Conservation (phyloP, 2,329 filamentous ascomycete genomes). For the Pseudogymnoascus sp. region DNA sequence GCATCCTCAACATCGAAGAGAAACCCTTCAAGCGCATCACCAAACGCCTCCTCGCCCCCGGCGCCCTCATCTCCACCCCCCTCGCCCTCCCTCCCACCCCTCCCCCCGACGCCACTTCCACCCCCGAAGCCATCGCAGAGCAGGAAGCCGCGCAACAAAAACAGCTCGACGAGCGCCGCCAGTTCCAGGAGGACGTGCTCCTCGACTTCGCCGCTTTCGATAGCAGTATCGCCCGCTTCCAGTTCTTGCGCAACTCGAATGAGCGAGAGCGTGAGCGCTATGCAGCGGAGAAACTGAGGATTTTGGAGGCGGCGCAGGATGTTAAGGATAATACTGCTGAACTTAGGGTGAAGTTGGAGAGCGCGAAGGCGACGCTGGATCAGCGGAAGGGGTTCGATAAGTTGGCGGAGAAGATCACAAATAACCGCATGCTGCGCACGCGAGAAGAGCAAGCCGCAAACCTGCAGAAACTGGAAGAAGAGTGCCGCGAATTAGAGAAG, state of each 20-base stretch:
- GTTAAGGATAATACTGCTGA: conserved; percentile 68
- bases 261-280: conserved; percentile 77
- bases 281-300: conserved; percentile 68
- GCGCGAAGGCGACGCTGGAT: conserved; percentile 65
- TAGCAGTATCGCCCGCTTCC: conserved; percentile 76
- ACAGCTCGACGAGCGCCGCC: conserved; percentile 47
- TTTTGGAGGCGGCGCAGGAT: conserved; percentile 66
- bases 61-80: conserved; percentile 51
- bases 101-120: conserved; percentile 46
- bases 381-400: conserved; percentile 82
- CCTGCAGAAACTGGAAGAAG: conserved; percentile 73
- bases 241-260: conserved; percentile 80
- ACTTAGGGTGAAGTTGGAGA: conserved; percentile 67
- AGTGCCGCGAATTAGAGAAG: conserved; percentile 78
- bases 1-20: conserved; percentile 84
- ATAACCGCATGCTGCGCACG: conserved; percentile 68
- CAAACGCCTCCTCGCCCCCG: conserved; percentile 65
- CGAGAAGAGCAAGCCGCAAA: conserved; percentile 76
- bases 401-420: conserved; percentile 77
- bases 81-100: conserved; percentile 55
- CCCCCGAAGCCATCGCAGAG: conserved; percentile 35
- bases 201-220: conserved; percentile 87
- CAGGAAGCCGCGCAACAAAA: conserved; percentile 40
- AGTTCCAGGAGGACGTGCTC: conserved; percentile 73
- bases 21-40: conserved; percentile 85